These are phyloP conservation scores for Hemileccinum rubropunctum DNA, from an alignment of 768 basidiomycete species.

Conservation along the genomic window DNA sequence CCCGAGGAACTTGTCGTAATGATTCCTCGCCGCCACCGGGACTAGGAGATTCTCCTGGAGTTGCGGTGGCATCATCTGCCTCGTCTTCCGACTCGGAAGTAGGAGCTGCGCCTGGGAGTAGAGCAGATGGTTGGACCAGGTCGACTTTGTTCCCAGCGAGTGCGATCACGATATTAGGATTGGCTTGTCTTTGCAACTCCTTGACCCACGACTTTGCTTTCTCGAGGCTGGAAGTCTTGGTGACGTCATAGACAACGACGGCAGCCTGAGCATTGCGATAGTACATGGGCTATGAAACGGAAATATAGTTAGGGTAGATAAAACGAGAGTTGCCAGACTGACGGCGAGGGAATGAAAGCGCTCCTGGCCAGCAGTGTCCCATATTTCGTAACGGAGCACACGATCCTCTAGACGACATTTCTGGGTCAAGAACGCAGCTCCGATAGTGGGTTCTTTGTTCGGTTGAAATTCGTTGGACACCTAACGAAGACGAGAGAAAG, in stretches of 20 bases:
- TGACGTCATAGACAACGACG: conserved; percentile 97
- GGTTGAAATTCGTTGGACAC: conserved; percentile 97
- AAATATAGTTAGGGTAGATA: conserved; percentile 8
- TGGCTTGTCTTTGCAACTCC: conserved; percentile 97
- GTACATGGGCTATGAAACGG: conserved; percentile 80
- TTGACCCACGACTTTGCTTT: conserved; percentile 99
- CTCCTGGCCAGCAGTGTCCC: conserved; percentile 95
- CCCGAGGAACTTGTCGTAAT: conserved; percentile 84
- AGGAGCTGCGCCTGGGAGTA: conserved; percentile 46
- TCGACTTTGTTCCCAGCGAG: conserved; percentile 98
- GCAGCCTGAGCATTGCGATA: conserved; percentile 98
- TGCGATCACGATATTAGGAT: conserved; percentile 98
- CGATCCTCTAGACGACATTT: conserved; percentile 95
- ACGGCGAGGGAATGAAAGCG: conserved; percentile 97
- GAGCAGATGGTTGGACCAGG: conserved; percentile 68
- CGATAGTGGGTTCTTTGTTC: conserved; percentile 98
- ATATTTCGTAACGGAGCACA: conserved; percentile 91
- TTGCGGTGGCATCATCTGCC: conserved; percentile 88
- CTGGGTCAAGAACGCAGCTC: conserved; percentile 93
- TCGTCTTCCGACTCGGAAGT: conserved; percentile 80
- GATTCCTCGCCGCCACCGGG: conserved; percentile 59
- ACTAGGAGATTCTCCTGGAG: conserved; percentile 68
- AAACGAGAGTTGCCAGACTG: conserved; percentile 31
- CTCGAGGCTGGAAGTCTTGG: conserved; percentile 92
- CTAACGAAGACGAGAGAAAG: conserved; percentile 35